Evolutionary conservation across 495 filamentous ascomycete species (phyloP).

Genomic region (Talaromyces wortmannii): DNA sequence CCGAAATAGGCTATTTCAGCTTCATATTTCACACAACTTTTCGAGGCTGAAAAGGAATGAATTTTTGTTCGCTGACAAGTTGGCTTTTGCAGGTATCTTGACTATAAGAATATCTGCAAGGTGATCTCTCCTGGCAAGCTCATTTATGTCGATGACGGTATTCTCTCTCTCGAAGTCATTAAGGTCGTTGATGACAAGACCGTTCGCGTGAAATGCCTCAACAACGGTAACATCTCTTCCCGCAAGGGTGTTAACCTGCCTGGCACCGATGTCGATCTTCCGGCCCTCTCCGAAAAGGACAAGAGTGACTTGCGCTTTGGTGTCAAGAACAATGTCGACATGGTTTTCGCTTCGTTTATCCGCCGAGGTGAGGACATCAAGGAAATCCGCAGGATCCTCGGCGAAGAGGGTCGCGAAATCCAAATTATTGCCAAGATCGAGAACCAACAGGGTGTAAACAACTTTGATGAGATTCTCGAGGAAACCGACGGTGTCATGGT

Average conservation of each 20-base stretch:
- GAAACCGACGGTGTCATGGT: slow-evolving; percentile 99
- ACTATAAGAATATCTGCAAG: slow-evolving; percentile 99
- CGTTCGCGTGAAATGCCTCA: slow-evolving; percentile 73
- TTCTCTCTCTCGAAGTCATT: slow-evolving; percentile 90
- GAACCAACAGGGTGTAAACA: slow-evolving; percentile 98
- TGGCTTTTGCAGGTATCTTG: slow-evolving; percentile 67
- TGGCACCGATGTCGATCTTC: slow-evolving; percentile 96
- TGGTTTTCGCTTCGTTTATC: slow-evolving; percentile 99
- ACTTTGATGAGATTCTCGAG: slow-evolving; percentile 94
- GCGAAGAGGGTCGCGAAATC: slow-evolving; percentile 88
- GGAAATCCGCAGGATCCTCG: slow-evolving; percentile 84
- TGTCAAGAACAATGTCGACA: slow-evolving; percentile 96
- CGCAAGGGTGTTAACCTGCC: slow-evolving; percentile 98
- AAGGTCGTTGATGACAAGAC: slow-evolving; percentile 85
- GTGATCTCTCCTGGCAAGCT: slow-evolving; percentile 88
- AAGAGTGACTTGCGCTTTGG: slow-evolving; percentile 87
- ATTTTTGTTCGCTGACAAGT: neutral
- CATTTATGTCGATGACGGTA: slow-evolving; percentile 98
- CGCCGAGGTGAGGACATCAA: slow-evolving; percentile 86
- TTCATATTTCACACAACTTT: neutral
- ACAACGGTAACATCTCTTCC: slow-evolving; percentile 97
- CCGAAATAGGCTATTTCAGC: neutral
- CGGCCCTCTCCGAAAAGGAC: slow-evolving; percentile 97
- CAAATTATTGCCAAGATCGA: slow-evolving; percentile 99
- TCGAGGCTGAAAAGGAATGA: neutral